Evolutionary conservation across 2,329 filamentous ascomycete genomes (phyloP), one percentile per base, ranked within the genome.

Genomic region (Alternaria angustiovoidea): DNA sequence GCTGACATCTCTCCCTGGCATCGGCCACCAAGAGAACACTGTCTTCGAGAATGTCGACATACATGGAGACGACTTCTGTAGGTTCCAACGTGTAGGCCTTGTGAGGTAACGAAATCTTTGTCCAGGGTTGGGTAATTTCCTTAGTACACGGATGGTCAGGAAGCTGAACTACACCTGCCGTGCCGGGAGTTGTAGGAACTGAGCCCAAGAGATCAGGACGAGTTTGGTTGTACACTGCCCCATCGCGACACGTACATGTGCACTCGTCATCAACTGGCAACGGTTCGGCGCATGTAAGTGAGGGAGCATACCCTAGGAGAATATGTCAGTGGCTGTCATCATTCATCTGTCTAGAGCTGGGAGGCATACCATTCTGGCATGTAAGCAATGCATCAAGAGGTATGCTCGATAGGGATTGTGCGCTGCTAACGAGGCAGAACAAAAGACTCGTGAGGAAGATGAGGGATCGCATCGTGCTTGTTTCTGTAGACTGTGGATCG

Each of bases 21-120:
- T 53, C 51, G 6, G 51, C 51, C 2, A 53, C 51, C n/a, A 34
- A 4, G 2, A 52, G 6, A 14, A 52, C 4, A 11, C 38, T 52
- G 3, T 43, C 49, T 3, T 43, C 38, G 18, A 18, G 18, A 1
- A 24, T 16, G 11, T 42, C 22, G 9, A 52, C 18, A 9, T 18
- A 18, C 18, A 18, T 18, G 3, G 16, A 14, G 12, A 4, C 7
- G 1, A 42, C 4, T 0, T 43, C 38, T 9, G 38, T 43, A 3
- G 38, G 38, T 12, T 52, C 38, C 2, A 16, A 30, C 16, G 49
- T 22, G 8, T 18, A 0, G 0, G 0, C 0, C 14, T 22, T 22
- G 26, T 52, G 49, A 5, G 11, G 38, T 2, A 52, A 7, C 11
- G 5, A 1, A 8, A 52, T 6, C 2, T 32, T 8, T 12, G 11